Evolutionary conservation across 2,329 filamentous ascomycete species (phyloP), one percentile per base, ranked within the genome.

Genomic region (Dactylellina cionopaga): DNA sequence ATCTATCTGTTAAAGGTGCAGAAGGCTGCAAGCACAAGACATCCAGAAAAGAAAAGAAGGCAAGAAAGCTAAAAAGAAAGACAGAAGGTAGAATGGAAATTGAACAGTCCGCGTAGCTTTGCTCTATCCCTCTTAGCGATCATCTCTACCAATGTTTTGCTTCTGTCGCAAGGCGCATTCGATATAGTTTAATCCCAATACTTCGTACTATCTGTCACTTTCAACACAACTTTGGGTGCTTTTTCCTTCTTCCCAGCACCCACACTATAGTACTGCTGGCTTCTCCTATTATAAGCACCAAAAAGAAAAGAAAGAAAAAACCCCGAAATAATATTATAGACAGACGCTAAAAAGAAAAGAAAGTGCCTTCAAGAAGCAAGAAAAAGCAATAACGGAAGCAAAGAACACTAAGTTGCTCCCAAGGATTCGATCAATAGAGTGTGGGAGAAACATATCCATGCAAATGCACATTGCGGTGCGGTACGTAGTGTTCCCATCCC

Each of bases 151-250:
- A 9, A 41, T 19, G 17, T 39, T 15, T 25, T 55, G 39, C 10
- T 55, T 24, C 33, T 31, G 35, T 29, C 15, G 25, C 55, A 59
- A 59, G 55, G 55, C 55, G 25, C 41, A 59, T 47, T 59, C 19
- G n/a, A 54, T 35, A 46, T 5, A 15, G 11, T 22, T 19, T 22
- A 3, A 6, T 24, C 11, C 11, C 3, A 3, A 5, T 15, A 15
- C 13, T 29, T 49, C 44, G 17, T 24, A 33, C 13, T 15, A 39
- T 13, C 22, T 39, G 4, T 24, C 33, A 13, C 49, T 37, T 35
- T 31, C 49, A 24, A 37, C 9, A 39, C n/a, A 19, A 5, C 29
- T 29, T 41, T 41, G 25, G 7, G 33, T 43, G 19, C 22, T 13
- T 43, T 55, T 55, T 55, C 51, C 35, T 10, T n/a, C 19, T 11